Conservation (phyloP, 129 eudicot species). For the Saussurea involucrata region DNA sequence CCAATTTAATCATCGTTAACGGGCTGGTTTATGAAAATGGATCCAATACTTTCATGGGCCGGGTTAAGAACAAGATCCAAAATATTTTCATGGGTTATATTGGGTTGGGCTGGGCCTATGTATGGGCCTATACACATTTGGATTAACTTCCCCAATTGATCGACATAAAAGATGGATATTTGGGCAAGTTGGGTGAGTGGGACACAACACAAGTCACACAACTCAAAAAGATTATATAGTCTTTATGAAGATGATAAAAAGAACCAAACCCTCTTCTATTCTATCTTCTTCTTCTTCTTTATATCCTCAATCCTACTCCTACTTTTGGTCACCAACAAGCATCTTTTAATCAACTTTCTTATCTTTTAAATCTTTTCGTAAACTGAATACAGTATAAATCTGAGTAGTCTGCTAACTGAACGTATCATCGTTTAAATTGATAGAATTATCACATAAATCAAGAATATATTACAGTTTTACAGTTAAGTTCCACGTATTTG, state of each 20-base stretch:
- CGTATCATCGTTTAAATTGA: neutral
- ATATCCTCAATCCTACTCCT: constrained; percentile 18
- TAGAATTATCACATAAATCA: neutral
- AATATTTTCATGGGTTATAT: neutral
- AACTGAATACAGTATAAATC: neutral
- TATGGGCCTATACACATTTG: neutral
- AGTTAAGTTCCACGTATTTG: neutral
- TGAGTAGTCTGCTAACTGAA: neutral
- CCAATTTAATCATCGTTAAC: neutral
- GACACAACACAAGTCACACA: constrained; percentile 14
- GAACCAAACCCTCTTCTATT: constrained; percentile 17
- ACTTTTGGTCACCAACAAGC: constrained; percentile 23
- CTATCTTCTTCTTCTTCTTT: constrained; percentile 25
- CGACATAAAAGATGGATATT: neutral
- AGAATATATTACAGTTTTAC: neutral
- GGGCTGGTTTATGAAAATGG: neutral
- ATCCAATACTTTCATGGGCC: neutral
- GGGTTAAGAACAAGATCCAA: neutral
- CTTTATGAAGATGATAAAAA: constrained; percentile 24
- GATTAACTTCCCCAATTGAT: neutral
- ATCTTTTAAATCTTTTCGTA: neutral
- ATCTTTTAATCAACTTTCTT: constrained; percentile 24
- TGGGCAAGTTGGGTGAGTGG: constrained; percentile 13
- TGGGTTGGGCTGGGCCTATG: neutral
- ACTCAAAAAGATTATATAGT: constrained; percentile 11